phyloP scores from a whole-genome alignment of 768 basidiomycete genomes.

The Russula dissimulans region DNA sequence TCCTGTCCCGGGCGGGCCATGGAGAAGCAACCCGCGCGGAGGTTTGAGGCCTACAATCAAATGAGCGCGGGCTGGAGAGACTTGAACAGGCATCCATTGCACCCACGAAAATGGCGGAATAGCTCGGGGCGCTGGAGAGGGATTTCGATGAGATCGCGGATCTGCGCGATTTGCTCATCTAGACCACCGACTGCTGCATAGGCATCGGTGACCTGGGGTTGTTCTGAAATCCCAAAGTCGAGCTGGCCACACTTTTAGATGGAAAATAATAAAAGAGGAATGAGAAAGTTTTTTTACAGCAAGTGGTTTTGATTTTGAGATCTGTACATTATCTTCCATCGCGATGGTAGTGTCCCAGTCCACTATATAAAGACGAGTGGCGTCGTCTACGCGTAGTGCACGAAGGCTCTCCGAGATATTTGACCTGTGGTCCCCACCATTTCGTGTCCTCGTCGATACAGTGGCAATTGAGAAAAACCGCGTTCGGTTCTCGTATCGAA shows the following conservation, averaged over 20 bases:
- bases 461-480: slow-evolving; percentile 50
- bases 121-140: slow-evolving; percentile 77
- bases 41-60: slow-evolving; percentile 72
- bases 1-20: slow-evolving; percentile 95
- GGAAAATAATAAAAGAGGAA: not conserved
- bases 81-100: not conserved
- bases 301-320: slow-evolving; percentile 18
- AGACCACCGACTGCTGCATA: slow-evolving; percentile 85
- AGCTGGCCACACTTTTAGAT: not conserved
- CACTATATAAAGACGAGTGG: slow-evolving; percentile 45
- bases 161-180: slow-evolving; percentile 75
- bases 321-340: slow-evolving; percentile 29
- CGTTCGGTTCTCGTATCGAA: slow-evolving; percentile 50
- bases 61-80: not conserved
- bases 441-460: slow-evolving; percentile 29
- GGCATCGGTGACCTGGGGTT: slow-evolving; percentile 40
- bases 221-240: slow-evolving; percentile 35
- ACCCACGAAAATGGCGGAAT: slow-evolving; percentile 60
- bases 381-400: slow-evolving; percentile 35
- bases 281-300: slow-evolving; percentile 12
- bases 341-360: slow-evolving; percentile 60
- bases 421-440: slow-evolving; percentile 17
- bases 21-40: slow-evolving; percentile 88
- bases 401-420: slow-evolving; percentile 35
- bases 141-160: slow-evolving; percentile 78